Percentiles rank a stretch among this genome's conserved stretches.
phyloP scores from a whole-genome alignment of 2,329 filamentous ascomycete genomes.

The Chalaropsis thielavioides region DNA sequence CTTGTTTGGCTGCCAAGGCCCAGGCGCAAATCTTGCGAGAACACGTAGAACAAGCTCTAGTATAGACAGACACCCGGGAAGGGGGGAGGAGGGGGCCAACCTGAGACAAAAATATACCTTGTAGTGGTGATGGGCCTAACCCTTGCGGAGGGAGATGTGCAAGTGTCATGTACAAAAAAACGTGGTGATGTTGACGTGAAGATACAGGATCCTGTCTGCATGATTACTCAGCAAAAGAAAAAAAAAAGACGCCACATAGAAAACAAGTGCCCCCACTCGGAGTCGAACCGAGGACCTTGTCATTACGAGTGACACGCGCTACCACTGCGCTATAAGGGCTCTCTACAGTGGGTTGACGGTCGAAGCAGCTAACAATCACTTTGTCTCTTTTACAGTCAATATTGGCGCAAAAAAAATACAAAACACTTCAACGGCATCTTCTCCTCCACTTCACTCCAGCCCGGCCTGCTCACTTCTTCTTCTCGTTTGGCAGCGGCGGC shows the following conservation, averaged over 20 bases:
- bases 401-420: neutral
- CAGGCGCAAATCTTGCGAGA: too few species aligned
- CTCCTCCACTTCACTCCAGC: neutral
- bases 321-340: slow-evolving; percentile 27
- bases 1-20: neutral
- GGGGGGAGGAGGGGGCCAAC: too few species aligned
- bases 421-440: too few species aligned
- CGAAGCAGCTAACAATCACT: neutral
- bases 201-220: neutral
- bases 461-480: neutral
- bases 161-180: neutral
- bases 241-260: neutral
- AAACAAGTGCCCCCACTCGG: slow-evolving; percentile 23
- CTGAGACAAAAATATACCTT: neutral
- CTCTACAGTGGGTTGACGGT: neutral
- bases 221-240: too few species aligned
- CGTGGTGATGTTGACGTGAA: neutral
- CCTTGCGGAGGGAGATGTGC: neutral
- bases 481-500: neutral
- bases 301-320: slow-evolving; percentile 28
- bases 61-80: too few species aligned
- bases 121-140: neutral
- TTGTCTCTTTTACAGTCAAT: neutral
- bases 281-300: slow-evolving; percentile 27
- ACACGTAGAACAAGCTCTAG: neutral